phyloP scores from a whole-genome alignment of 2,329 filamentous ascomycete genomes.

The Aspergillus flavus region DNA sequence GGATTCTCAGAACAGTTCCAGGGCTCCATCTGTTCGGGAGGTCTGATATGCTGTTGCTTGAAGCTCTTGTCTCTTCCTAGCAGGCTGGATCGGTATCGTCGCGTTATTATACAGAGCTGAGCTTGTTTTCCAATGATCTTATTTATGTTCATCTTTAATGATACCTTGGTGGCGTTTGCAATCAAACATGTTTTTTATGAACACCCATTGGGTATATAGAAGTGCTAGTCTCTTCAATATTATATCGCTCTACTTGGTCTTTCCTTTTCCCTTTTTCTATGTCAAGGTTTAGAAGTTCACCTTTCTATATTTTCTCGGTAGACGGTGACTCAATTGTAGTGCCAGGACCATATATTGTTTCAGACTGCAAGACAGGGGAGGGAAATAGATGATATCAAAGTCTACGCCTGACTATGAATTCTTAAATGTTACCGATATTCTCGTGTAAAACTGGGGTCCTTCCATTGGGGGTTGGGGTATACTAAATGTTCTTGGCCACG shows the following conservation, averaged over 20 bases:
- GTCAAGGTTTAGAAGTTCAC: background rate
- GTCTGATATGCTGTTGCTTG: constrained; percentile 32
- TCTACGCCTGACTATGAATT: background rate
- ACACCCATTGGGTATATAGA: background rate
- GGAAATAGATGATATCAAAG: background rate
- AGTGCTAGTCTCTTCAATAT: background rate
- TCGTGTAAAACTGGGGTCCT: background rate
- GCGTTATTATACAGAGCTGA: constrained; percentile 11
- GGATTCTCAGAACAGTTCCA: constrained; percentile 32
- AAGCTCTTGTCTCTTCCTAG: background rate
- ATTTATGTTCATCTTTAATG: constrained; percentile 17
- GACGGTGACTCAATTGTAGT: background rate
- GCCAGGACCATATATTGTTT: background rate
- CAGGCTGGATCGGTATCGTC: background rate
- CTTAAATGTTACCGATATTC: background rate
- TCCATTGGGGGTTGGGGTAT: background rate
- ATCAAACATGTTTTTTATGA: constrained; percentile 6
- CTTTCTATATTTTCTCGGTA: background rate
- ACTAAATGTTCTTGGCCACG: constrained; percentile 11
- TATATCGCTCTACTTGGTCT: background rate
- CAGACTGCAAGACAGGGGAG: background rate
- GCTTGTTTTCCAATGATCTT: constrained; percentile 16
- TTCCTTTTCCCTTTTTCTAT: background rate
- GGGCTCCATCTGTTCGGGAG: constrained; percentile 38
- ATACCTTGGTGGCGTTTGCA: constrained; percentile 23